Percentiles rank a stretch among this genome's conserved stretches.
Conservation (phyloP, 768 basidiomycete genomes). For the Trametes cinnabarina region DNA sequence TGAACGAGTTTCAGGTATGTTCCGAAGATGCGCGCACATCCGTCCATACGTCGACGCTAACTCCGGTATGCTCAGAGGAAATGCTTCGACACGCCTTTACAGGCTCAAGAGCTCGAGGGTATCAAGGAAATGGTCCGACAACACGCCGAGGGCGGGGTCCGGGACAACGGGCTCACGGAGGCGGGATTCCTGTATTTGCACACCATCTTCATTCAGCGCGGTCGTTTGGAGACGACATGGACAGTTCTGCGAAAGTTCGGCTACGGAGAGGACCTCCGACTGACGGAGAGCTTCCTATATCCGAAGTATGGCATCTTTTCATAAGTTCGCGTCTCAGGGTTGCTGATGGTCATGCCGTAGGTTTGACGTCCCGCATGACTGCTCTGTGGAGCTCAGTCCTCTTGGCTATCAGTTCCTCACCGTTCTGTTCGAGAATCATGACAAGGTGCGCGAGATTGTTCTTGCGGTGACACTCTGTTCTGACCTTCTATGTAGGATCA, state of each 20-base stretch:
- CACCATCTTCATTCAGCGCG: conserved; percentile 94
- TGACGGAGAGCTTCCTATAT: conserved; percentile 83
- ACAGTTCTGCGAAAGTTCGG: conserved; percentile 93
- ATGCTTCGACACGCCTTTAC: conserved; percentile 92
- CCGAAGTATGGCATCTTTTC: conserved; percentile 66
- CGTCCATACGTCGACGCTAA: background rate
- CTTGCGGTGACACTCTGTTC: too few species aligned
- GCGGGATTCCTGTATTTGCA: conserved; percentile 92
- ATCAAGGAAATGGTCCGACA: conserved; percentile 89
- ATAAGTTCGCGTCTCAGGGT: too few species aligned
- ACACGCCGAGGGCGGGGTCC: conserved; percentile 72
- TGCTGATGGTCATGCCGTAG: conserved; percentile 16
- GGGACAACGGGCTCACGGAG: conserved; percentile 82
- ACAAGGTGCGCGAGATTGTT: too few species aligned
- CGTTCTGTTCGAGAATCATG: conserved; percentile 92
- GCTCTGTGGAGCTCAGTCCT: conserved; percentile 93
- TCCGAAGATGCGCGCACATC: background rate
- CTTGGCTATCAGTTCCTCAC: conserved; percentile 96
- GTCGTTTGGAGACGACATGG: conserved; percentile 96
- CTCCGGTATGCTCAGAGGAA: conserved; percentile 56
- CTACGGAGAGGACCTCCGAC: conserved; percentile 89
- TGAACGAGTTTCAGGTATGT: conserved; percentile 94
- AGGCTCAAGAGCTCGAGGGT: conserved; percentile 92
- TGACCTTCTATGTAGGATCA: conserved; percentile 73
- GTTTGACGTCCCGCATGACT: conserved; percentile 91